Percentiles rank a stretch among this genome's conserved stretches.
Evolutionary conservation across 208 protist genomes (phyloP).

Genomic region (Borovskyia barvae): DNA sequence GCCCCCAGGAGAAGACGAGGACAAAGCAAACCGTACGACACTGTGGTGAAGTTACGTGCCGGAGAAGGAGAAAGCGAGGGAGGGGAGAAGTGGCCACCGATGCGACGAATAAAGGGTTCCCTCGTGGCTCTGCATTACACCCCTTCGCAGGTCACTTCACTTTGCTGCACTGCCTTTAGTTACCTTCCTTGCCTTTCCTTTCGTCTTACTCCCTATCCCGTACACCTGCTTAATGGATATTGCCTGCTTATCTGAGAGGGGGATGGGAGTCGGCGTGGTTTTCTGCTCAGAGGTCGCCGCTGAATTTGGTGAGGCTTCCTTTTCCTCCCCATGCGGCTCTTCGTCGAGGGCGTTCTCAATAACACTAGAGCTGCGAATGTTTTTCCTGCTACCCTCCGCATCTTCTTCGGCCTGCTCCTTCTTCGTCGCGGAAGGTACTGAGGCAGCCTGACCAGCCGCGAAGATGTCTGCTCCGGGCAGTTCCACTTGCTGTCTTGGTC

Average conservation of each 20-base stretch:
- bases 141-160: not conserved
- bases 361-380: slow-evolving; percentile 8
- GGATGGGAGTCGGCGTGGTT: not conserved
- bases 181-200: not conserved
- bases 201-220: slow-evolving; percentile 13
- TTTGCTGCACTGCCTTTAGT: not conserved
- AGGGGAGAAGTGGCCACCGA: not conserved
- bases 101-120: not conserved
- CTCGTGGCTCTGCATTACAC: not conserved
- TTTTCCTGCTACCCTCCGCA: not conserved
- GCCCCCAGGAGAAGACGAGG: no score
- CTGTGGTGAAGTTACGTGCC: no score
- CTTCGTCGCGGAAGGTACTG: not conserved
- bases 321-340: not conserved
- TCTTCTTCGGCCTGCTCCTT: not conserved
- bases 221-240: slow-evolving; percentile 27
- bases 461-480: slow-evolving; percentile 61
- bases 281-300: not conserved
- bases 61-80: slow-evolving; percentile 5
- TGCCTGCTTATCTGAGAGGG: slow-evolving; percentile 13
- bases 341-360: not conserved
- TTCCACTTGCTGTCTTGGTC: slow-evolving; percentile 29
- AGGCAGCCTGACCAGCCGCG: slow-evolving; percentile 13
- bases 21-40: no score
- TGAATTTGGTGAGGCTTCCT: not conserved